These are phyloP conservation scores for Tetradesmus obliquus DNA, from an alignment of 139 green algal genomes.

Conservation along the genomic window DNA sequence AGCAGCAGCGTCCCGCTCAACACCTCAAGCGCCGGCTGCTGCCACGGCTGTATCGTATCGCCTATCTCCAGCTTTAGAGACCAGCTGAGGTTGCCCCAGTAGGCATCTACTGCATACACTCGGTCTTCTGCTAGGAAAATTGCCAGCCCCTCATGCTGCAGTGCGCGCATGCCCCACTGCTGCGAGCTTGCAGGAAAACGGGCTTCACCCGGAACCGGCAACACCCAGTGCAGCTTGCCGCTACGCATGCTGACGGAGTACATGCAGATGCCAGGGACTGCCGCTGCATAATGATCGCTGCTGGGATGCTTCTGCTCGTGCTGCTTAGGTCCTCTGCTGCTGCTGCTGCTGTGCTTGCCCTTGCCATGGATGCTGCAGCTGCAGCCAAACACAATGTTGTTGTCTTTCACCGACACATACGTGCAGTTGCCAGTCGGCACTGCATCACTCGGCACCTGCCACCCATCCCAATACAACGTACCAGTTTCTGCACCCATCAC, in stretches of 20 bases:
- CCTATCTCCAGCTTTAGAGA: not conserved
- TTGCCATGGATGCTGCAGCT: conserved; percentile 26
- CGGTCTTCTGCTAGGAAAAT: conserved; percentile 2
- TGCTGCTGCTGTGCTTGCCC: conserved; percentile 20
- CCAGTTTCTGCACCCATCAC: conserved; percentile 14
- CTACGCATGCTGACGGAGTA: conserved; percentile 10
- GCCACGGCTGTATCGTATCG: not conserved
- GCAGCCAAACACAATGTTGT: conserved; percentile 31
- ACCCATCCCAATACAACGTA: not conserved
- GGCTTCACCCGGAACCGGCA: not conserved
- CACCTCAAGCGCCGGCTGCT: conserved; percentile 1
- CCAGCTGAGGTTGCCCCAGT: conserved; percentile 1
- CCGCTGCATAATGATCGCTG: not conserved
- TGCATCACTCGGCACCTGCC: conserved; percentile 13
- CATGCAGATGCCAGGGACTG: conserved; percentile 25
- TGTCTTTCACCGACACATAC: not conserved
- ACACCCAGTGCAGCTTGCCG: conserved; percentile 19
- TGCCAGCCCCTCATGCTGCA: not conserved
- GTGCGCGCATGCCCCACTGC: conserved; percentile 9
- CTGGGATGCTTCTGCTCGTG: conserved; percentile 22
- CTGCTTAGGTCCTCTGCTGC: conserved; percentile 1
- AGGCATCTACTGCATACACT: not conserved
- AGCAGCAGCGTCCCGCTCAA: not conserved
- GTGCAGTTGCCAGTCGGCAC: conserved; percentile 27
- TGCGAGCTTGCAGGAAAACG: conserved; percentile 7